phyloP scores from a whole-genome alignment of 768 basidiomycete genomes.

The Amanita rubescens region DNA sequence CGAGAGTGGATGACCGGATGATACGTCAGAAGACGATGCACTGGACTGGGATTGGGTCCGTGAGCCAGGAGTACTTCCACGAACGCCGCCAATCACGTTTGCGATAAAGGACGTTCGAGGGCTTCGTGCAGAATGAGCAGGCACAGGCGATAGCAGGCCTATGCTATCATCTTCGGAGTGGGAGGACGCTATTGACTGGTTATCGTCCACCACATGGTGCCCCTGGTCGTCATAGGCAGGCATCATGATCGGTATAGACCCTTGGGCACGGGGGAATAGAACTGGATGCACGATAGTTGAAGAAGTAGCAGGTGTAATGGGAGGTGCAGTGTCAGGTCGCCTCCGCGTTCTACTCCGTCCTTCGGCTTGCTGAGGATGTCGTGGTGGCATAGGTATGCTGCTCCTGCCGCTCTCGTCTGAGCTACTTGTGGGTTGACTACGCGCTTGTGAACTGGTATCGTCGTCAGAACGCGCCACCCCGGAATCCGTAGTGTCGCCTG shows the following conservation, averaged over 20 bases:
- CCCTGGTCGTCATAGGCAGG: slow-evolving; percentile 2
- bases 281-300: slow-evolving; percentile 13
- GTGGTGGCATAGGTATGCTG: slow-evolving; percentile 36
- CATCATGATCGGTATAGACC: not conserved
- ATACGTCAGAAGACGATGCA: slow-evolving; percentile 23
- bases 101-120: slow-evolving; percentile 38
- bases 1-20: slow-evolving; percentile 28
- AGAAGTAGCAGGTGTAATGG: slow-evolving; percentile 16
- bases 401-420: slow-evolving; percentile 11
- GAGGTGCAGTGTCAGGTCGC: slow-evolving; percentile 27
- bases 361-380: slow-evolving; percentile 28
- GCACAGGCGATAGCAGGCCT: slow-evolving; percentile 36
- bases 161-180: slow-evolving; percentile 27
- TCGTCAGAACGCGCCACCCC: slow-evolving; percentile 54
- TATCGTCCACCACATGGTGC: not conserved
- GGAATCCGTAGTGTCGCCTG: slow-evolving; percentile 31
- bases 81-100: not conserved
- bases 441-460: slow-evolving; percentile 24
- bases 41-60: slow-evolving; percentile 26
- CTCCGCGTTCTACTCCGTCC: slow-evolving; percentile 18
- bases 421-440: slow-evolving; percentile 16
- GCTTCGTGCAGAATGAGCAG: slow-evolving; percentile 27
- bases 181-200: slow-evolving; percentile 5
- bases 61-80: slow-evolving; percentile 22
- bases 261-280: slow-evolving; percentile 21